Evolutionary conservation across 225 moss, liverwort and hornwort species (phyloP).

Genomic region (Asterella californica): DNA sequence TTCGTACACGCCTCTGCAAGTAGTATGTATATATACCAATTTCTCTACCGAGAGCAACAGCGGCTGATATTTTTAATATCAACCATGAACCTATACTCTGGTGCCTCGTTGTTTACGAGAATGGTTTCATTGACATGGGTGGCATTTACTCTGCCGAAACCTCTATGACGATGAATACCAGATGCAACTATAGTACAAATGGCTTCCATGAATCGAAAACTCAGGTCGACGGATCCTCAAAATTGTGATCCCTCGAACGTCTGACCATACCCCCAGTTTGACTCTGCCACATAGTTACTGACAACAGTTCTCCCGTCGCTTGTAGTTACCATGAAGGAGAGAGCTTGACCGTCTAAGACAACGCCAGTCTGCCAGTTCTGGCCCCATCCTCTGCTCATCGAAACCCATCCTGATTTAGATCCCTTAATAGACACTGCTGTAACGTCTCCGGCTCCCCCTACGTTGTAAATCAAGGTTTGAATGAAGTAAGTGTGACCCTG

Average conservation of each 20-base stretch:
- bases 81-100: too few species aligned
- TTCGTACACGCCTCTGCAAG: neutral
- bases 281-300: conserved; percentile 41
- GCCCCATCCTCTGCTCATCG: conserved; percentile 58
- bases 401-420: conserved; percentile 39
- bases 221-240: neutral
- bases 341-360: conserved; percentile 42
- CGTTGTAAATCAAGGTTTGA: conserved; percentile 66
- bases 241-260: conserved; percentile 57
- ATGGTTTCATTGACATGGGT: too few species aligned
- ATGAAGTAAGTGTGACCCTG: conserved; percentile 68
- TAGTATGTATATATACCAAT: neutral
- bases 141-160: conserved; percentile 37
- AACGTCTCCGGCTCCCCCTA: conserved; percentile 63
- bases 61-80: too few species aligned
- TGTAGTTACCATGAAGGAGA: conserved; percentile 50
- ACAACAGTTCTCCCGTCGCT: conserved; percentile 45
- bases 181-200: neutral
- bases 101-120: neutral
- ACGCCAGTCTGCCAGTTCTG: conserved; percentile 48
- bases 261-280: conserved; percentile 65
- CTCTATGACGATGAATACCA: conserved; percentile 28
- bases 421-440: conserved; percentile 38
- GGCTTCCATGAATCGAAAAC: neutral
- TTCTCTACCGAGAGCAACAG: neutral